Evolutionary conservation across 2,329 filamentous ascomycete species (phyloP), one percentile per base, ranked within the genome.

Genomic region (Setomelanomma holmii): DNA sequence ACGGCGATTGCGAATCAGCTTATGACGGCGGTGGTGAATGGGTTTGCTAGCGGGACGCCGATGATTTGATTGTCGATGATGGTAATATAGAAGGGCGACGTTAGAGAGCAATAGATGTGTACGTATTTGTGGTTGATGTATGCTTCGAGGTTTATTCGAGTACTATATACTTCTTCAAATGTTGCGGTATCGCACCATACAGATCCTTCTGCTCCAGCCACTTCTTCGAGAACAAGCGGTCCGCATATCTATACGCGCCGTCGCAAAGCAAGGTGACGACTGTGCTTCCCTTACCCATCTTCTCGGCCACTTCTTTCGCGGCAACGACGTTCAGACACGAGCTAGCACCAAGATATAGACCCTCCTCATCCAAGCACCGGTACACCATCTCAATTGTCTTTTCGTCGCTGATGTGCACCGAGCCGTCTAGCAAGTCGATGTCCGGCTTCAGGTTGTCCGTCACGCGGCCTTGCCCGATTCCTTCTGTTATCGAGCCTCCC

Each of bases 351-450:
- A 99, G 83, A 75, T 99, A 99, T 45, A 99, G 78, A 1, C 95
- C 95, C 74, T 99, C 95, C 77, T 98, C 92, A 68, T 98, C 93
- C 58, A 99, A 80, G 71, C 93, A 96, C 60, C 93, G 83, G 79
- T 98, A 99, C 39, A 99, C 91, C 95, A 97, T 98, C 77, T 90
- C 91, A 64, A 99, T 93, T 68, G 88, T 96, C 84, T 96, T 93
- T 79, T 95, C 92, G 72, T 99, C 95, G 55, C 86, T 84, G 63
- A 99, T 91, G 72, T 88, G 83, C 67, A 99, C 70, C 30, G 91
- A 91, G 52, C 89, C 93, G 76, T 98, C 95, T 14, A 98, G 70
- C 39, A 96, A 81, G 55, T 83, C 88, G 51, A 99, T 84, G 68
- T 99, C 95, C 4, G 89, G 90, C 76, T 86, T 81, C 60, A 99